phyloP scores from a whole-genome alignment of 2,329 filamentous ascomycete species.

The Xylariaceae sp. region DNA sequence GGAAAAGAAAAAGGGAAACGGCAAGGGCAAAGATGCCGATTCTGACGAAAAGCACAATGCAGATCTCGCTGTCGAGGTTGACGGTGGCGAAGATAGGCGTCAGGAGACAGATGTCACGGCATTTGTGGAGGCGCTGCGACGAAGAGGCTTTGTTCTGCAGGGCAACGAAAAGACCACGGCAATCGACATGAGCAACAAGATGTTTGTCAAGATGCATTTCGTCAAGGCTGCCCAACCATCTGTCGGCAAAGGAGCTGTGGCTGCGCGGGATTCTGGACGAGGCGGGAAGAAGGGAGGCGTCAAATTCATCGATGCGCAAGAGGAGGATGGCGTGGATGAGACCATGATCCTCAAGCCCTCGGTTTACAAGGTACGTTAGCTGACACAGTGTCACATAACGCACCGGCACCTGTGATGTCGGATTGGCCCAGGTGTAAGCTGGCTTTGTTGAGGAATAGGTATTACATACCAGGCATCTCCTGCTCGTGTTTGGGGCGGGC shows the following conservation, averaged over 20 bases:
- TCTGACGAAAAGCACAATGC: slow-evolving; percentile 47
- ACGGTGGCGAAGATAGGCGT: slow-evolving; percentile 57
- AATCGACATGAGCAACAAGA: slow-evolving; percentile 84
- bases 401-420: background rate
- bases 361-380: slow-evolving; percentile 82
- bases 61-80: slow-evolving; percentile 64
- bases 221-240: slow-evolving; percentile 72
- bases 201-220: slow-evolving; percentile 98
- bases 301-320: slow-evolving; percentile 57
- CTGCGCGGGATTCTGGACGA: slow-evolving; percentile 22
- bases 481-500: background rate
- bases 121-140: slow-evolving; percentile 77
- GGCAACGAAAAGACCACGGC: slow-evolving; percentile 49
- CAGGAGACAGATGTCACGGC: slow-evolving; percentile 80
- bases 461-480: background rate
- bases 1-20: slow-evolving; percentile 28
- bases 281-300: slow-evolving; percentile 35
- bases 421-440: background rate
- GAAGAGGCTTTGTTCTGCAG: slow-evolving; percentile 79
- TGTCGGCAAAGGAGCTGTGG: slow-evolving; percentile 66
- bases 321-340: slow-evolving; percentile 60
- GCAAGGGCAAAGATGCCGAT: slow-evolving; percentile 45
- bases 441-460: background rate
- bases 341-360: slow-evolving; percentile 77
- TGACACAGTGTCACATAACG: background rate